Percentiles rank a stretch among this genome's conserved stretches.
These are phyloP conservation scores for Cryptococcus sp. DNA, from an alignment of 1,284 basidiomycete species.

Conservation along the genomic window DNA sequence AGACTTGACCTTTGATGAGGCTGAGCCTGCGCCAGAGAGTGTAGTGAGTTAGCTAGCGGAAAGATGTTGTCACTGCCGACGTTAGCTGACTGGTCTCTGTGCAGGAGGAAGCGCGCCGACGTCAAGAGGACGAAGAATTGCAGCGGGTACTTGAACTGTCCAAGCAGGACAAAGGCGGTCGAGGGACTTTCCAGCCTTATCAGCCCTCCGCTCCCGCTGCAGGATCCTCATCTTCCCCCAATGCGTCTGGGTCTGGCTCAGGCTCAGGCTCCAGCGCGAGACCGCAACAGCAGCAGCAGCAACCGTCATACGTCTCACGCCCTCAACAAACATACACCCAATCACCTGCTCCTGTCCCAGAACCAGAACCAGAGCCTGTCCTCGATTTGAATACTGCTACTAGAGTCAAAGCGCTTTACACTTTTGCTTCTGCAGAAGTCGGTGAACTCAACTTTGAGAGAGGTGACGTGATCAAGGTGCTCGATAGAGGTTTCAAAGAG, in stretches of 20 bases:
- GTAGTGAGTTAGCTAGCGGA: constrained; percentile 18
- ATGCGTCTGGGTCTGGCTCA: constrained; percentile 29
- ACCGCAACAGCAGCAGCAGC: constrained; percentile 10
- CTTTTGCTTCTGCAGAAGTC: constrained; percentile 82
- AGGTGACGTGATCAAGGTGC: constrained; percentile 93
- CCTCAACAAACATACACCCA: constrained; percentile 25
- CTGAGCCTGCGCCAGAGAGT: constrained; percentile 58
- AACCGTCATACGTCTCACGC: not conserved
- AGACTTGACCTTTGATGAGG: constrained; percentile 60
- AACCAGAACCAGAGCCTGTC: constrained; percentile 41
- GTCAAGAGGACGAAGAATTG: constrained; percentile 84
- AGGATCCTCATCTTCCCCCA: constrained; percentile 19
- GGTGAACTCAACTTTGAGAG: constrained; percentile 92
- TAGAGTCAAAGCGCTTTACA: constrained; percentile 85
- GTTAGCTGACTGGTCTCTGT: constrained; percentile 56
- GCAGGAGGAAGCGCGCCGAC: constrained; percentile 70
- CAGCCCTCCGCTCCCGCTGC: constrained; percentile 28
- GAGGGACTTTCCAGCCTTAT: constrained; percentile 42
- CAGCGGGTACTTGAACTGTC: constrained; percentile 86
- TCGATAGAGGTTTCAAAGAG: constrained; percentile 92
- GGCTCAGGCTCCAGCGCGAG: constrained; percentile 6
- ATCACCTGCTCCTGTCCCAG: constrained; percentile 30
- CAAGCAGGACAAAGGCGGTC: constrained; percentile 81
- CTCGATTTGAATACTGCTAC: constrained; percentile 61
- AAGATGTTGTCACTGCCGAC: not conserved